Conservation (phyloP, 1,139 yeast species). For the Nakaseomyces bracarensis region DNA sequence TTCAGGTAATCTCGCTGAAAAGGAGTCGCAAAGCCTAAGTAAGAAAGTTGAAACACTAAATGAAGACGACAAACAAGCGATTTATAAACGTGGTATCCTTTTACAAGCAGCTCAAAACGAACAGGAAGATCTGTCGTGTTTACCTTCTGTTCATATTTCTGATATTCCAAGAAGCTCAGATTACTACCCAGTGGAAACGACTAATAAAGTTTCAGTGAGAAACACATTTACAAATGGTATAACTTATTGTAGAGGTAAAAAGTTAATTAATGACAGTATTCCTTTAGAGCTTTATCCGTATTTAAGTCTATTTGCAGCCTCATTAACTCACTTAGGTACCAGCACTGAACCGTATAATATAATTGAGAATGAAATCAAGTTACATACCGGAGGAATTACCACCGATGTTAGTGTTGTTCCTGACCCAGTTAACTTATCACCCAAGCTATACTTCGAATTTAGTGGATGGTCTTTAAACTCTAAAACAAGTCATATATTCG, state of each 20-base stretch:
- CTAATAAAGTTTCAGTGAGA: conserved; percentile 34
- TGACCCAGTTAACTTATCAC: conserved; percentile 38
- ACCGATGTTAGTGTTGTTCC: conserved; percentile 51
- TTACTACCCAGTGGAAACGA: conserved; percentile 32
- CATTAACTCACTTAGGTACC: conserved; percentile 84
- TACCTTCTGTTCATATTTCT: conserved; percentile 63
- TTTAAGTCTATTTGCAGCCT: conserved; percentile 68
- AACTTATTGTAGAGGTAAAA: conserved; percentile 57
- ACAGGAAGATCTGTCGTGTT: conserved; percentile 63
- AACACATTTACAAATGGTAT: conserved; percentile 67
- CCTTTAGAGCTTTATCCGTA: conserved; percentile 59
- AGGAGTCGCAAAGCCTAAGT: conserved; percentile 50
- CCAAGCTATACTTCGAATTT: conserved; percentile 44
- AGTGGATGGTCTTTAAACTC: conserved; percentile 65
- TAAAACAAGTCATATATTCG: conserved; percentile 53
- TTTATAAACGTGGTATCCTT: conserved; percentile 51
- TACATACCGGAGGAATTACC: conserved; percentile 76
- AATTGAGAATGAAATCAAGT: conserved; percentile 75
- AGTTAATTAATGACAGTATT: conserved; percentile 43
- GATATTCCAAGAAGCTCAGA: conserved; percentile 65
- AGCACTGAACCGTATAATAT: conserved; percentile 58
- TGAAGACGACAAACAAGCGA: conserved; percentile 48
- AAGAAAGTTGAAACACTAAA: conserved; percentile 39
- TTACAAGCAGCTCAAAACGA: conserved; percentile 57
- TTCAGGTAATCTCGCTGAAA: conserved; percentile 39